These are phyloP conservation scores for Nemania serpens DNA, from an alignment of 2,329 filamentous ascomycete species.

Conservation along the genomic window DNA sequence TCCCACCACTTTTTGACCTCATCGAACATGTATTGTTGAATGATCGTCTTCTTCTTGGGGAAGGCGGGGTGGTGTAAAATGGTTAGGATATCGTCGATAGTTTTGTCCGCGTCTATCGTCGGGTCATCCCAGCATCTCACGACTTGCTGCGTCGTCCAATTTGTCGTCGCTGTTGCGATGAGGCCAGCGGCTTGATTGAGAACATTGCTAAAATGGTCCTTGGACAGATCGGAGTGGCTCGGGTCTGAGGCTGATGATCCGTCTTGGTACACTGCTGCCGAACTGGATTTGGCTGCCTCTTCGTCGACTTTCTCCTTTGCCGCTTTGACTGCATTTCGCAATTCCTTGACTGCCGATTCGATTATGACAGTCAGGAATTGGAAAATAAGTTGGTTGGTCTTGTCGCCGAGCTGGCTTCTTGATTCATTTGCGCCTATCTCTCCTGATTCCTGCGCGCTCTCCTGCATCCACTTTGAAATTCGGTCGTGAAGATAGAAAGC, in stretches of 20 bases:
- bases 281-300: conserved; percentile 38
- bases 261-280: conserved; percentile 36
- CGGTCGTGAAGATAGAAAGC: conserved; percentile 40
- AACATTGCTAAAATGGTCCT: conserved; percentile 64
- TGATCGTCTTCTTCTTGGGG: conserved; percentile 52
- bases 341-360: conserved; percentile 39
- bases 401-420: conserved; percentile 36
- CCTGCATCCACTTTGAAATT: conserved; percentile 39
- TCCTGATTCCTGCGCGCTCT: conserved; percentile 35
- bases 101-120: conserved; percentile 63
- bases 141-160: conserved; percentile 69
- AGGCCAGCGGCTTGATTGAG: conserved; percentile 61
- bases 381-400: conserved; percentile 40
- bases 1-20: conserved; percentile 64
- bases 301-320: conserved; percentile 40
- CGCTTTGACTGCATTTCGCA: conserved; percentile 39
- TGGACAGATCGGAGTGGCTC: conserved; percentile 62
- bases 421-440: conserved; percentile 31
- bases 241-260: conserved; percentile 54
- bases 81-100: conserved; percentile 63
- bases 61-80: conserved; percentile 72
- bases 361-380: conserved; percentile 39
- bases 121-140: conserved; percentile 73
- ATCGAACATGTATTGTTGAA: conserved; percentile 69
- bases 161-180: conserved; percentile 62